Base-by-base conservation (phyloP, 768 basidiomycete genomes). In the Fomitopsis serialis region DNA sequence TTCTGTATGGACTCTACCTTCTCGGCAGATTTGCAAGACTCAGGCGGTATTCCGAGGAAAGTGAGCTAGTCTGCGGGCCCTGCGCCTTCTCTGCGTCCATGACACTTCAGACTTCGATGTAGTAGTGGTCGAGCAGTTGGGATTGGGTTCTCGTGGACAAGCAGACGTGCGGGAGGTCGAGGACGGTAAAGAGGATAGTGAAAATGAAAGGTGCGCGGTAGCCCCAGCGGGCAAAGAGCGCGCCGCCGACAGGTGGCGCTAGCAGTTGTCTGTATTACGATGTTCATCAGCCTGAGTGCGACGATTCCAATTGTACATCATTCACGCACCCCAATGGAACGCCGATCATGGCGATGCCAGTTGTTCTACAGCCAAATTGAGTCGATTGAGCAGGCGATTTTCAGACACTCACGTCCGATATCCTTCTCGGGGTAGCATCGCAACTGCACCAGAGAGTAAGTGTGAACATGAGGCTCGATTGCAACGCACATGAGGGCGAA, bases 181-280 rank as follows among this genome's bases (percentile, higher is more conserved):
- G 25, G 12, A 51, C 54, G 29, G 64, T 53, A 37, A 65, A 32
- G 6, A 58, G 45, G 48, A 71, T 60, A 2, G 62, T 63, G 34
- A 69, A 66, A 22, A 69, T 53, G 52, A 67, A 68, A 5, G 70
- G 70, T 0, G 65, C 67, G 12, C 60, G 58, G 29, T 62, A 70
- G 3, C 68, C 70, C 23, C 63, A 60, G 2, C 56, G 58, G 13
- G 52, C 52, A 36, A 66, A 69, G 1, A 71, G 56, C 22, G 65
- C 63, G 25, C 70, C 70, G 1, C 70, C 68, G 13, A 68, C 56
- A 21, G 70, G 67, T 15, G 70, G 70, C 1, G 62, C 68, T 23
- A 62, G 43, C 17, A 68, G 56, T n/a, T 77, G 63, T 32, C 82
- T 83, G 25, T 6, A 29, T 10, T 10, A 27, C 42, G 22, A n/a